These are phyloP conservation scores for Ophiocordyceps camponoti-saundersi DNA, from an alignment of 2,329 filamentous ascomycete genomes.

Conservation along the genomic window DNA sequence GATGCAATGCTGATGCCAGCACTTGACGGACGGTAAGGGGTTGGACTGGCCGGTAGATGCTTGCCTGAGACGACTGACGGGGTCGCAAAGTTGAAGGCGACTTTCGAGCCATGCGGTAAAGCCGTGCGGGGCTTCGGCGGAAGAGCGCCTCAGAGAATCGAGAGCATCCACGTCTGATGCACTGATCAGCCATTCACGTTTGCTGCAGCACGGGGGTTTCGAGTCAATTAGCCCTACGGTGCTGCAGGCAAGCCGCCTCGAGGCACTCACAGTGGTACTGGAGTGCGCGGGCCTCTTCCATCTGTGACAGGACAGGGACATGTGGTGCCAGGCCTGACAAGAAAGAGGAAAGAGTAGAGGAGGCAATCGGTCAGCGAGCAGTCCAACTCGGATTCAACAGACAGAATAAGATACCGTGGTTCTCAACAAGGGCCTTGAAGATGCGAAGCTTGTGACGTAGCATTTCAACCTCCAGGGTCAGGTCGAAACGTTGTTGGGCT, in stretches of 20 bases:
- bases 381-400: not conserved
- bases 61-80: conserved; percentile 15
- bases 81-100: conserved; percentile 31
- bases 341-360: not conserved
- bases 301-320: conserved; percentile 31
- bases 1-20: conserved; percentile 35
- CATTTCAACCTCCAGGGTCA: conserved; percentile 33
- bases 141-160: conserved; percentile 12
- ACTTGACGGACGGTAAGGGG: conserved; percentile 26
- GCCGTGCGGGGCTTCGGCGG: conserved; percentile 22
- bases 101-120: conserved; percentile 35
- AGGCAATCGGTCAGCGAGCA: conserved; percentile 1
- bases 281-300: conserved; percentile 37
- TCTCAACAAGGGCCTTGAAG: conserved; percentile 29
- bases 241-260: conserved; percentile 28
- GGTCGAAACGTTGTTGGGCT: conserved; percentile 28
- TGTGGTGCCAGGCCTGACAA: conserved; percentile 10
- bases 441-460: conserved; percentile 36
- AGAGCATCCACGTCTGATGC: conserved; percentile 14
- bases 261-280: conserved; percentile 44
- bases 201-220: conserved; percentile 1
- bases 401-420: conserved; percentile 23
- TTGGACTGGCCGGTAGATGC: conserved; percentile 1
- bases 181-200: not conserved
- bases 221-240: conserved; percentile 12